A percentile compares a stretch with the other conserved stretches of the same genome.
phyloP scores from a whole-genome alignment of 1,284 basidiomycete genomes.

The Rhodotorula sp. region DNA sequence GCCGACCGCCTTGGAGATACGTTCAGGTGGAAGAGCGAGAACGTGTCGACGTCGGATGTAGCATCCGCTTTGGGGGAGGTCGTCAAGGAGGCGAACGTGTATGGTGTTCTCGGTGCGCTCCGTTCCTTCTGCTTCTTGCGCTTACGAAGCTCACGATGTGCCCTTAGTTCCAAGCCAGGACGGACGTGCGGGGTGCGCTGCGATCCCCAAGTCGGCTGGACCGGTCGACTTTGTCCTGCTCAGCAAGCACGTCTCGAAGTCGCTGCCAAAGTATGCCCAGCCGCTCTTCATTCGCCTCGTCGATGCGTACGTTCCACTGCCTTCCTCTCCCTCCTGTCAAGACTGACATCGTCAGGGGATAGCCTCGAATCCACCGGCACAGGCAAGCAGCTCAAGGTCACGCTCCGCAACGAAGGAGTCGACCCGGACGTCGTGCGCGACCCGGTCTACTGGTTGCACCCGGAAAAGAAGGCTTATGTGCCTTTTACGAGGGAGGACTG shows the following conservation, averaged over 20 bases:
- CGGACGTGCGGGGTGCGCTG: constrained; percentile 49
- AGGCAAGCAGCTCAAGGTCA: constrained; percentile 48
- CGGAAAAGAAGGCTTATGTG: constrained; percentile 12
- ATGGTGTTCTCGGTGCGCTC: constrained; percentile 45
- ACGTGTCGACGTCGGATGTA: constrained; percentile 49
- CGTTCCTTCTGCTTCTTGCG: neutral
- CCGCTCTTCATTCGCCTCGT: constrained; percentile 49
- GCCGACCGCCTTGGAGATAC: constrained; percentile 46
- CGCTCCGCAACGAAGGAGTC: constrained; percentile 48
- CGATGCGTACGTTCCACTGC: constrained; percentile 11
- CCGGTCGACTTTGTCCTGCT: constrained; percentile 44
- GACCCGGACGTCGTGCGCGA: constrained; percentile 38
- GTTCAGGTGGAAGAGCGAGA: constrained; percentile 48
- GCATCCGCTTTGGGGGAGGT: constrained; percentile 46
- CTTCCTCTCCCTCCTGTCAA: no score
- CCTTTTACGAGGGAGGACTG: constrained; percentile 23
- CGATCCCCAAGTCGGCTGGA: constrained; percentile 43
- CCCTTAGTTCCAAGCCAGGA: constrained; percentile 46
- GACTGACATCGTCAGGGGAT: neutral
- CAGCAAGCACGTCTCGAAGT: constrained; percentile 43
- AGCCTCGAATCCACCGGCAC: constrained; percentile 47
- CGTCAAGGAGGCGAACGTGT: constrained; percentile 48
- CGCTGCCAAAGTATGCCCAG: constrained; percentile 49
- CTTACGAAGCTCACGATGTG: no score
- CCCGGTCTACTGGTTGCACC: constrained; percentile 33